Evolutionary conservation across 2,329 filamentous ascomycete species (phyloP).

Genomic region (Botrytis medusae): DNA sequence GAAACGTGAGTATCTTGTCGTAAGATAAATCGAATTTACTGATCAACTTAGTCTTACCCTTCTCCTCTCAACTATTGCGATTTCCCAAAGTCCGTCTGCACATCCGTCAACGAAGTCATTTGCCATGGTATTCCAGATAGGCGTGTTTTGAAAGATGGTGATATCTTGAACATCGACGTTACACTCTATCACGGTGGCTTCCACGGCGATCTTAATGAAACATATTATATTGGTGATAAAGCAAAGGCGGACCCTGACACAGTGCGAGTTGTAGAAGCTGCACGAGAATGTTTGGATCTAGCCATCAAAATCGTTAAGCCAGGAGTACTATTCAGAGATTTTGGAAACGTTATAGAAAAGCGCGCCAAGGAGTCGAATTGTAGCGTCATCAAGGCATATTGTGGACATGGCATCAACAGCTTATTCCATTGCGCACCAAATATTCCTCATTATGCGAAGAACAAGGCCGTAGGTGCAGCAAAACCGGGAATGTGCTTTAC

Average conservation of each 20-base stretch:
- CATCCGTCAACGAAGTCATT: constrained; percentile 94
- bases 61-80: constrained; percentile 93
- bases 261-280: constrained; percentile 86
- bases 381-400: constrained; percentile 93
- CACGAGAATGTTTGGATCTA: constrained; percentile 85
- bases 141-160: constrained; percentile 81
- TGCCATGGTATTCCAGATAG: constrained; percentile 98
- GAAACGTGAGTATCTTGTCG: constrained; percentile 65
- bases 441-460: constrained; percentile 96
- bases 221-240: constrained; percentile 93
- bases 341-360: constrained; percentile 93
- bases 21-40: constrained; percentile 22
- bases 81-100: constrained; percentile 98
- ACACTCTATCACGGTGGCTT: constrained; percentile 92
- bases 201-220: constrained; percentile 96
- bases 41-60: constrained; percentile 72
- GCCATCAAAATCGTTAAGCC: constrained; percentile 92
- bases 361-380: constrained; percentile 82
- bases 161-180: constrained; percentile 96
- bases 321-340: constrained; percentile 87
- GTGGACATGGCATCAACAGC: constrained; percentile 91
- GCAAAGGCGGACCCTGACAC: constrained; percentile 80
- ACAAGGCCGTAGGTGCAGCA: constrained; percentile 91
- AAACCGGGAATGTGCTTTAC: constrained; percentile 99
- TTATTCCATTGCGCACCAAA: constrained; percentile 93